phyloP scores from a whole-genome alignment of 768 basidiomycete species.

The Boletus sp. region DNA sequence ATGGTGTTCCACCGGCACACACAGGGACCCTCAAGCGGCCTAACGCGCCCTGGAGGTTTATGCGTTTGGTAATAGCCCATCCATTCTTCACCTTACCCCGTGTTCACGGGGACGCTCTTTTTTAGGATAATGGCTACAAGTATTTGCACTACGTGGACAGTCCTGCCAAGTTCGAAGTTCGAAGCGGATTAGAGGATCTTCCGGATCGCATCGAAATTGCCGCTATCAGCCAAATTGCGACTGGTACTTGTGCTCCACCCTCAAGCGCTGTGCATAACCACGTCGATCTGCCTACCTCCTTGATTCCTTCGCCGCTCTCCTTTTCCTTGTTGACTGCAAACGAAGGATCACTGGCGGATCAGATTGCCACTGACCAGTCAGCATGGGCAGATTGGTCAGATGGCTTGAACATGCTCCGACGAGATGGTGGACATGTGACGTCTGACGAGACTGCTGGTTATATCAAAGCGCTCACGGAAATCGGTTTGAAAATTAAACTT shows the following conservation, averaged over 20 bases:
- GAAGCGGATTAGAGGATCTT: constrained; percentile 80
- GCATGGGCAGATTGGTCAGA: constrained; percentile 95
- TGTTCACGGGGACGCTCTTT: not conserved
- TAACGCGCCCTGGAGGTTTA: constrained; percentile 76
- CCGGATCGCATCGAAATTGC: constrained; percentile 83
- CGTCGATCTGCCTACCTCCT: constrained; percentile 54
- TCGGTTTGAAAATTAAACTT: constrained; percentile 88
- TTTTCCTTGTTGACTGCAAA: constrained; percentile 72
- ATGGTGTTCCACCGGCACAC: constrained; percentile 54
- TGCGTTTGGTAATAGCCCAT: constrained; percentile 63
- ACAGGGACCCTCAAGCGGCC: constrained; percentile 50
- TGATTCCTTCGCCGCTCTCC: constrained; percentile 62
- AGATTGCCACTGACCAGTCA: constrained; percentile 72
- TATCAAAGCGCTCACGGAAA: constrained; percentile 83
- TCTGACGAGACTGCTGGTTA: constrained; percentile 85
- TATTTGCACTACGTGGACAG: constrained; percentile 87
- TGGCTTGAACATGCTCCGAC: constrained; percentile 81
- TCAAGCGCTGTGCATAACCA: constrained; percentile 61
- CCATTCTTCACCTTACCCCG: not conserved
- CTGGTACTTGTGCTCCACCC: constrained; percentile 68
- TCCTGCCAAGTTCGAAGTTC: constrained; percentile 72
- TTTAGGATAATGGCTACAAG: constrained; percentile 73
- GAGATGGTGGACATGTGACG: constrained; percentile 77
- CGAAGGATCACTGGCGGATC: constrained; percentile 72
- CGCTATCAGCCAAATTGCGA: constrained; percentile 74